phyloP scores from a whole-genome alignment of 306 rosid genomes.

The Castanospermum australe region DNA sequence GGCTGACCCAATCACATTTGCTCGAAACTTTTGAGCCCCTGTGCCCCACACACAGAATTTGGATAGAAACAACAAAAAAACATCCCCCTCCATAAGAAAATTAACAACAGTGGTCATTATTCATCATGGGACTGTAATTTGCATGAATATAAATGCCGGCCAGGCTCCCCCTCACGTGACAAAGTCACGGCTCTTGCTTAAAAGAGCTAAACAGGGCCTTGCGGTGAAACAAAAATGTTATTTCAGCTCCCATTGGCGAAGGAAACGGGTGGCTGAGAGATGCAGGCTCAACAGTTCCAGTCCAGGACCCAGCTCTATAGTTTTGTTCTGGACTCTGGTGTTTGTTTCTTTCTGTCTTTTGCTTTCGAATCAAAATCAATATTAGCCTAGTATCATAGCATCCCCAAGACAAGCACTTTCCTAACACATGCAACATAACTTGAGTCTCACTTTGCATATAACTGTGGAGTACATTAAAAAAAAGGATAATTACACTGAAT shows the following conservation, averaged over 20 bases:
- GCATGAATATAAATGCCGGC: conserved; percentile 52
- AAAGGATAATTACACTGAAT: too few species aligned
- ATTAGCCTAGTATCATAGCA: too few species aligned
- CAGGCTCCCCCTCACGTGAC: conserved; percentile 40
- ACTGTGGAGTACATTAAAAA: too few species aligned
- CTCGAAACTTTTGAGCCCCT: conserved; percentile 12
- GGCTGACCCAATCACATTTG: conserved; percentile 39
- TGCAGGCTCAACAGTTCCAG: neutral
- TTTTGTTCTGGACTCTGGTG: too few species aligned
- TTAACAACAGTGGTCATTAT: conserved; percentile 52
- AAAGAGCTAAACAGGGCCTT: neutral
- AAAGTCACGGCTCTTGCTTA: neutral
- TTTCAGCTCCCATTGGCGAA: neutral
- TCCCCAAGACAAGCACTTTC: too few species aligned
- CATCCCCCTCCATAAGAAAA: conserved; percentile 52
- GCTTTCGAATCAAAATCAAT: too few species aligned
- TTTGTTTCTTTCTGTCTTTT: too few species aligned
- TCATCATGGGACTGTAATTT: conserved; percentile 53
- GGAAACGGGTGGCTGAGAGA: neutral
- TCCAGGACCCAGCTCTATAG: too few species aligned
- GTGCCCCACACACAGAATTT: conserved; percentile 43
- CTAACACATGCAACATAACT: too few species aligned
- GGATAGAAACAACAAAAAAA: conserved; percentile 57
- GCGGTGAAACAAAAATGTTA: too few species aligned
- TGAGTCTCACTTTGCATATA: too few species aligned